Conservation (phyloP, 148 eudicot species). For the Chenopodium quinoa region DNA sequence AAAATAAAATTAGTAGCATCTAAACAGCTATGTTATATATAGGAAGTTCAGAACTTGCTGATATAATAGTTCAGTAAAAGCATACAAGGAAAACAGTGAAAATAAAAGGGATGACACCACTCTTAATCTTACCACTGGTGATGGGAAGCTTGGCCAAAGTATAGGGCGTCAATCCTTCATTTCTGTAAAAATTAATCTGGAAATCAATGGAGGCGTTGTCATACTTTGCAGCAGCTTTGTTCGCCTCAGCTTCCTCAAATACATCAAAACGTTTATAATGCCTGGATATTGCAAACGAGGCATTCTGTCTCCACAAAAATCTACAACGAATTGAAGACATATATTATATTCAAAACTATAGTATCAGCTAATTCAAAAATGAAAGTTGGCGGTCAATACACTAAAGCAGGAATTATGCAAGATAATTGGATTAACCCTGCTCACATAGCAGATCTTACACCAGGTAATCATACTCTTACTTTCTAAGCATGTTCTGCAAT, state of each 20-base stretch:
- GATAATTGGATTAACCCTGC: neutral
- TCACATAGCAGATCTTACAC: neutral
- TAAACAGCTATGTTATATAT: neutral
- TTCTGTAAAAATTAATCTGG: slow-evolving; percentile 76
- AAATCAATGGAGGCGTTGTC: slow-evolving; percentile 86
- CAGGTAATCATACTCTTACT: too few species aligned
- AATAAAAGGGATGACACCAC: neutral
- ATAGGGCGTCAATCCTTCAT: slow-evolving; percentile 88
- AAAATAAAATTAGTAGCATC: neutral
- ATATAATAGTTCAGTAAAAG: neutral
- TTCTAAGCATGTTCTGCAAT: neutral
- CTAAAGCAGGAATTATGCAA: neutral
- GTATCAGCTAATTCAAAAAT: neutral
- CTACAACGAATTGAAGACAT: slow-evolving; percentile 35
- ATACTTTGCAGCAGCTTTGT: slow-evolving; percentile 89
- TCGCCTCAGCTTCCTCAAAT: slow-evolving; percentile 94
- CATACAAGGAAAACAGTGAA: too few species aligned
- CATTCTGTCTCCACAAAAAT: slow-evolving; percentile 94
- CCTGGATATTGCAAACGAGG: slow-evolving; percentile 88
- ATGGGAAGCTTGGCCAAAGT: slow-evolving; percentile 76
- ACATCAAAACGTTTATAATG: slow-evolving; percentile 92
- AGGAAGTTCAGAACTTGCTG: neutral
- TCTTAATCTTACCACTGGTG: slow-evolving; percentile 60
- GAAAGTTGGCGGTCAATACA: neutral
- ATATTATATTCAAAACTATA: neutral